Conservation (phyloP, 768 basidiomycete species). For the Russula compacta region DNA sequence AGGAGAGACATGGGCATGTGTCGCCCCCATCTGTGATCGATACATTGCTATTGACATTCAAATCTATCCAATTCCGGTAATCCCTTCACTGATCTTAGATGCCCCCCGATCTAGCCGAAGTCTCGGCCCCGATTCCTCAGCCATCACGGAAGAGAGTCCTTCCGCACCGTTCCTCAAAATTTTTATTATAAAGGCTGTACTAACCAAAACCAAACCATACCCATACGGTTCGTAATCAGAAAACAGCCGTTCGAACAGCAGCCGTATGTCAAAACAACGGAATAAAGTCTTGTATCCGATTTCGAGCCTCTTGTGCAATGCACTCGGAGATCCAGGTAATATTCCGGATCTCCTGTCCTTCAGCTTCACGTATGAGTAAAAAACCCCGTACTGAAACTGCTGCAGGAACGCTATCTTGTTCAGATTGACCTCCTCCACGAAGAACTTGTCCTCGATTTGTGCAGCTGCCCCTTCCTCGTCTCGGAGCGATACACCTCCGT, state of each 20-base stretch:
- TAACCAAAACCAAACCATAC: no score
- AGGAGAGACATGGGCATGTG: background rate
- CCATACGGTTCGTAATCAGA: no score
- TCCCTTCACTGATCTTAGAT: background rate
- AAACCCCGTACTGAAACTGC: conserved; percentile 92
- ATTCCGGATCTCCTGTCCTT: conserved; percentile 85
- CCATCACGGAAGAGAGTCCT: no score
- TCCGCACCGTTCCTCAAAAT: no score
- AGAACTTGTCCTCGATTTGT: conserved; percentile 89
- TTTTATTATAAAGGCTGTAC: no score
- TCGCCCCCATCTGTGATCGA: background rate
- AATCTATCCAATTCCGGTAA: conserved; percentile 1
- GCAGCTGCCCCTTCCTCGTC: conserved; percentile 39
- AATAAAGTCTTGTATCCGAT: conserved; percentile 93
- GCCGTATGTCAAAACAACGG: conserved; percentile 55
- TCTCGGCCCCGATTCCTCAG: background rate
- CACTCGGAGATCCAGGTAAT: conserved; percentile 96
- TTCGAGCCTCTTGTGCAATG: conserved; percentile 92
- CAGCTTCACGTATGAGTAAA: conserved; percentile 86
- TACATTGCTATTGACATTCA: background rate
- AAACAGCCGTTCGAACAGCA: background rate
- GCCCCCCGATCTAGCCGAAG: background rate
- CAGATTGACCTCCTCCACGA: conserved; percentile 83
- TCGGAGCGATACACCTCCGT: conserved; percentile 27
- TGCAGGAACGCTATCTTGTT: conserved; percentile 95